Percentiles rank a stretch among this genome's conserved stretches.
These are phyloP conservation scores for Penstemon newberryi DNA, from an alignment of 257 asterid genomes.

Conservation along the genomic window DNA sequence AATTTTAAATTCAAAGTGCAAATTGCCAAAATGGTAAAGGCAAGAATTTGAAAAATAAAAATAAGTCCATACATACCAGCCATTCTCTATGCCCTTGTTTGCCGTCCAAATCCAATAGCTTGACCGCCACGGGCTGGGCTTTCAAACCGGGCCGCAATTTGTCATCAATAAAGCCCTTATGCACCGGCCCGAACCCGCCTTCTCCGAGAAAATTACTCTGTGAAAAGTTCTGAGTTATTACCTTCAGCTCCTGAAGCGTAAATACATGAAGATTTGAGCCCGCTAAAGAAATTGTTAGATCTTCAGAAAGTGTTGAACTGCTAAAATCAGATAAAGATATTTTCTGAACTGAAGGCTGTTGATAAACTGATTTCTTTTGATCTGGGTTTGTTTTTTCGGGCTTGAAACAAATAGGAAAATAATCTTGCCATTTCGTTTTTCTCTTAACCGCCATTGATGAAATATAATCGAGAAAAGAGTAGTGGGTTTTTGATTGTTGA, in stretches of 20 bases:
- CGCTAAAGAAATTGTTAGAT: conserved; percentile 68
- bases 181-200: conserved; percentile 98
- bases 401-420: conserved; percentile 56
- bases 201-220: conserved; percentile 77
- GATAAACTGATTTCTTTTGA: conserved; percentile 25
- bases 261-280: conserved; percentile 72
- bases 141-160: conserved; percentile 73
- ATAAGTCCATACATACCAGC: conserved; percentile 52
- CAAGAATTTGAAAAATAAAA: background rate
- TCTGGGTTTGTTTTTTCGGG: conserved; percentile 30
- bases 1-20: no score
- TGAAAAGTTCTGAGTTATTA: conserved; percentile 76
- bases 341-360: conserved; percentile 53
- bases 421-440: conserved; percentile 57
- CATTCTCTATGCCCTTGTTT: conserved; percentile 90
- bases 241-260: conserved; percentile 76
- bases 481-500: background rate
- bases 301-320: conserved; percentile 63
- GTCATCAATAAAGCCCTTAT: conserved; percentile 92
- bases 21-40: background rate
- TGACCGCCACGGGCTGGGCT: conserved; percentile 97
- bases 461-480: background rate
- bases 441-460: conserved; percentile 46
- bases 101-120: conserved; percentile 88
- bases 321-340: conserved; percentile 63